Conservation (phyloP, 495 filamentous ascomycete species). For the Talaromyces adpressus region DNA sequence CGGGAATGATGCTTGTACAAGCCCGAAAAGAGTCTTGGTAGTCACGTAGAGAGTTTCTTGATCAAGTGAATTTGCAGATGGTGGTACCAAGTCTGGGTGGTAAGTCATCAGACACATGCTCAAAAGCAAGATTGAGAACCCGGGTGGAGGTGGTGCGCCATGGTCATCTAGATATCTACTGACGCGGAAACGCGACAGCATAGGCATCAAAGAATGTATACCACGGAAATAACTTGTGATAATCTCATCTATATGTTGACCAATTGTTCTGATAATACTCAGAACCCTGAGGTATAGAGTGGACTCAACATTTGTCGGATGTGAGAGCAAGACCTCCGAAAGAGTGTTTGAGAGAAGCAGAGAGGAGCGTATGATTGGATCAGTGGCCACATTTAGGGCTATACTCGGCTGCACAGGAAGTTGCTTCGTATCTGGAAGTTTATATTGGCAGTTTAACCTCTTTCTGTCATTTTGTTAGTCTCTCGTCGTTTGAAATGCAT, state of each 20-base stretch:
- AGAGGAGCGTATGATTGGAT: constrained; percentile 11
- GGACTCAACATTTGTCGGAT: constrained; percentile 10
- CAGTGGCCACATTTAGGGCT: neutral
- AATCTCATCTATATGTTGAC: constrained; percentile 27
- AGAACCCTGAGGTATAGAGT: constrained; percentile 19
- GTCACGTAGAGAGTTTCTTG: constrained; percentile 24
- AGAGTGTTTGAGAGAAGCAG: constrained; percentile 9
- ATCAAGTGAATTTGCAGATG: constrained; percentile 8
- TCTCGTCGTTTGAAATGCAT: no score
- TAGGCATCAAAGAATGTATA: constrained; percentile 26
- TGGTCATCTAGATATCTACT: constrained; percentile 15
- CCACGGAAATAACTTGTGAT: constrained; percentile 27
- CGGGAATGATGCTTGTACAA: constrained; percentile 21
- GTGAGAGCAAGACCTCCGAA: constrained; percentile 6
- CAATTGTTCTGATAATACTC: constrained; percentile 22
- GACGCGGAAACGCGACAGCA: constrained; percentile 28
- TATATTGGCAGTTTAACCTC: constrained; percentile 11
- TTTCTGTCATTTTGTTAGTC: neutral
- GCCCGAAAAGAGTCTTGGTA: constrained; percentile 25
- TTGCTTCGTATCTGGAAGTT: neutral
- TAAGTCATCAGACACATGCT: constrained; percentile 26
- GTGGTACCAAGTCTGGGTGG: constrained; percentile 4
- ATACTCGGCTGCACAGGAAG: neutral
- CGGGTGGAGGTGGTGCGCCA: constrained; percentile 12
- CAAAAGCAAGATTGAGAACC: constrained; percentile 27